Evolutionary conservation across 1,284 basidiomycete species (phyloP).

Genomic region (Cerioporus squamosus): DNA sequence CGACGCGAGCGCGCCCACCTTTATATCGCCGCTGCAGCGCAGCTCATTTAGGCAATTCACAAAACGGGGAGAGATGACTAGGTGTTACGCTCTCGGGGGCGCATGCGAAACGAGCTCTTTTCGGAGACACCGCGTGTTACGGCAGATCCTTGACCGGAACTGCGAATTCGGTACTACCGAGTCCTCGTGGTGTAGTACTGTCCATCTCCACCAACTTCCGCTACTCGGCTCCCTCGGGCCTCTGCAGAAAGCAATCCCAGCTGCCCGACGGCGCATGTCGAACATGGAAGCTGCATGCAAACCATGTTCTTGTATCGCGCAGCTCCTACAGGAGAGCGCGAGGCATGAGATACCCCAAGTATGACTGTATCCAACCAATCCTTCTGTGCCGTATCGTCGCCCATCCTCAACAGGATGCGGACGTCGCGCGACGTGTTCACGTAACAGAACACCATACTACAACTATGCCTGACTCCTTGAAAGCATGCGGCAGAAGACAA

Average conservation of each 20-base stretch:
- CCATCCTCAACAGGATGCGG: neutral
- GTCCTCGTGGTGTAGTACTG: neutral
- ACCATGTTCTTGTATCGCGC: neutral
- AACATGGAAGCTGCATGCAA: neutral
- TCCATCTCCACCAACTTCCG: neutral
- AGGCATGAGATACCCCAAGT: neutral
- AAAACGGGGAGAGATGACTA: conserved; percentile 21
- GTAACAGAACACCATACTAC: neutral
- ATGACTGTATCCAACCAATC: too few relatives aligned
- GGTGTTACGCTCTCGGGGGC: conserved; percentile 7
- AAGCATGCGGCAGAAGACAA: neutral
- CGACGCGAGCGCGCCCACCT: conserved; percentile 12
- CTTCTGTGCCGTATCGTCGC: neutral
- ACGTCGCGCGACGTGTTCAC: too few relatives aligned
- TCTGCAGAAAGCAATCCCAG: neutral
- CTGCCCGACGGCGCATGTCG: too few relatives aligned
- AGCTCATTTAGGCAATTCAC: conserved; percentile 19
- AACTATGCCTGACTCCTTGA: neutral
- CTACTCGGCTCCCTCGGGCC: neutral
- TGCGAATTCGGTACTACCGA: neutral
- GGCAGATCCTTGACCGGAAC: neutral
- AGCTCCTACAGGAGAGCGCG: neutral
- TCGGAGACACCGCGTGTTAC: neutral
- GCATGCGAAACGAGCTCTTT: conserved; percentile 13
- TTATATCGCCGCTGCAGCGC: conserved; percentile 20